Percentiles rank a stretch among this genome's conserved stretches.
Conservation (phyloP, 1,284 basidiomycete species). For the Puccinia coronata region DNA sequence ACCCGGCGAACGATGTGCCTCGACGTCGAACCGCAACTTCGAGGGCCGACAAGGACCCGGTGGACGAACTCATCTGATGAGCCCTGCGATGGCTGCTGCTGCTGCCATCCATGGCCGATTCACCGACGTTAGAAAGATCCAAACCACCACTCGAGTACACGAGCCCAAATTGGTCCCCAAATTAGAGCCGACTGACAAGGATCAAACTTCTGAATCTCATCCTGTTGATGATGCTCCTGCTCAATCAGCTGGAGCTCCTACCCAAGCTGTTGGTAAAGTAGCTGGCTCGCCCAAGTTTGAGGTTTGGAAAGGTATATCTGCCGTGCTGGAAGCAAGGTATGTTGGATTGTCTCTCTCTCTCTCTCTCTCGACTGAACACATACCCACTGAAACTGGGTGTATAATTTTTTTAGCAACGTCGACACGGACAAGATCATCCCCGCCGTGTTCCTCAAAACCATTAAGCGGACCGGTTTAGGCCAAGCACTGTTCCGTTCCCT, state of each 20-base stretch:
- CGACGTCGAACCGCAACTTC: too few species aligned
- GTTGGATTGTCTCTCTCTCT: conserved; percentile 65
- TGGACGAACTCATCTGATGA: conserved; percentile 85
- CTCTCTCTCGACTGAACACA: conserved; percentile 67
- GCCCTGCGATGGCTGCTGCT: conserved; percentile 93
- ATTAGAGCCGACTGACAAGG: conserved; percentile 59
- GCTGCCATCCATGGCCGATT: conserved; percentile 86
- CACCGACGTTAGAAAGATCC: conserved; percentile 81
- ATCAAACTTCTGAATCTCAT: conserved; percentile 52
- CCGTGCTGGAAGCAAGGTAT: conserved; percentile 42
- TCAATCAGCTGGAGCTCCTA: conserved; percentile 57
- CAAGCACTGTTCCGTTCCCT: conserved; percentile 82
- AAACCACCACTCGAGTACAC: conserved; percentile 61
- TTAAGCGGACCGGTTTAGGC: conserved; percentile 90
- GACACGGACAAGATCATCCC: conserved; percentile 98
- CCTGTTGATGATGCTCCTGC: conserved; percentile 54
- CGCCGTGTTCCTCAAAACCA: conserved; percentile 64
- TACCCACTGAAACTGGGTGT: neutral
- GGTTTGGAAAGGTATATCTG: conserved; percentile 49
- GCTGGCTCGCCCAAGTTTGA: conserved; percentile 73
- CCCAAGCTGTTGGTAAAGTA: conserved; percentile 65
- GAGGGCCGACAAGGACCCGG: too few species aligned
- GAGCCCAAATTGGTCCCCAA: conserved; percentile 63
- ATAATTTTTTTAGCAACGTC: conserved; percentile 65
- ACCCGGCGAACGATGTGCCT: too few species aligned